Percentiles rank a stretch among this genome's conserved stretches.
Conservation (phyloP, 441 rosid genomes). For the Breynia disticha region DNA sequence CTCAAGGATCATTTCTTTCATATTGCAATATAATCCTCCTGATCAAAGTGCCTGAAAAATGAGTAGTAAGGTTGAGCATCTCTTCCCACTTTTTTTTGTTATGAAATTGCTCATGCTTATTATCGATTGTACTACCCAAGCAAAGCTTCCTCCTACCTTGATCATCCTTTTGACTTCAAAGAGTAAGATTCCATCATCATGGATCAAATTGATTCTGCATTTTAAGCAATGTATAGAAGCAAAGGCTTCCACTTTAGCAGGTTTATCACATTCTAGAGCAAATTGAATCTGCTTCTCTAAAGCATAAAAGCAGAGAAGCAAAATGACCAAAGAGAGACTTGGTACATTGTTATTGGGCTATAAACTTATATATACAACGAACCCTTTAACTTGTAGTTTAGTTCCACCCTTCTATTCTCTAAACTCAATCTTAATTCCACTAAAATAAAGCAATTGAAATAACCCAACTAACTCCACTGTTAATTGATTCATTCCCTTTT, state of each 20-base stretch:
- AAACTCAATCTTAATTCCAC: no score
- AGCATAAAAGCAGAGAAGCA: no score
- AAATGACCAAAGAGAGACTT: no score
- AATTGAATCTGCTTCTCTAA: slow-evolving; percentile 98
- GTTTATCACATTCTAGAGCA: slow-evolving; percentile 98
- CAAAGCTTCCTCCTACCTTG: slow-evolving; percentile 90
- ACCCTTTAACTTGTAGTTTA: no score
- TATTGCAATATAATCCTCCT: slow-evolving; percentile 93
- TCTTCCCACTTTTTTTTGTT: slow-evolving; percentile 98
- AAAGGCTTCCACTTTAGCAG: slow-evolving; percentile 97
- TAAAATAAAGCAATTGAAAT: no score
- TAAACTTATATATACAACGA: no score
- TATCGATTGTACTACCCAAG: slow-evolving; percentile 99
- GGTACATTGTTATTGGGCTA: no score
- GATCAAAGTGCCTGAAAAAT: slow-evolving; percentile 87
- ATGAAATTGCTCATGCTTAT: slow-evolving; percentile 73
- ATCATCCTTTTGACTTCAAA: slow-evolving; percentile 96
- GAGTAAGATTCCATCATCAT: slow-evolving; percentile 93
- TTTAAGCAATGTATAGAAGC: slow-evolving; percentile 95
- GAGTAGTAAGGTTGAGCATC: slow-evolving; percentile 83
- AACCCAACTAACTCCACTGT: no score
- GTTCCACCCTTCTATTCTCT: no score
- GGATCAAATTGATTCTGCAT: slow-evolving; percentile 99
- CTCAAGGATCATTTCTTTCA: no score
- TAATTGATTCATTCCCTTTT: no score